Conservation (phyloP, 495 filamentous ascomycete species). For the Penicillium fimorum region DNA sequence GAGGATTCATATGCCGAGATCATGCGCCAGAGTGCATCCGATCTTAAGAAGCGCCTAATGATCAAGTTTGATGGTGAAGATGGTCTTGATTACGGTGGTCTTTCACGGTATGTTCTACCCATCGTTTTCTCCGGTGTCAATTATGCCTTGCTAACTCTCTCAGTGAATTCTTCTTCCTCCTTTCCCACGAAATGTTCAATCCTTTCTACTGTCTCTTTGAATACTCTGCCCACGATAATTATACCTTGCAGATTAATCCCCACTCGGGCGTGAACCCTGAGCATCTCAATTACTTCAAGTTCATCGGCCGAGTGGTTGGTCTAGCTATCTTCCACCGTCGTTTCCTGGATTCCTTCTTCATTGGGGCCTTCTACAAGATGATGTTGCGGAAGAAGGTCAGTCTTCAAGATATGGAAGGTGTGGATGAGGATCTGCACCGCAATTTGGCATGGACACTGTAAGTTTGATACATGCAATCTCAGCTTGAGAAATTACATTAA, state of each 20-base stretch:
- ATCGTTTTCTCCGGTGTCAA: background rate
- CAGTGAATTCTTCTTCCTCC: slow-evolving; percentile 98
- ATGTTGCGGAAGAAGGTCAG: slow-evolving; percentile 89
- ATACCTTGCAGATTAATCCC: slow-evolving; percentile 99
- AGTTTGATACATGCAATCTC: slow-evolving; percentile 21
- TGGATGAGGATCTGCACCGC: slow-evolving; percentile 94
- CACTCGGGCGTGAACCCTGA: slow-evolving; percentile 99
- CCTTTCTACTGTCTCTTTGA: slow-evolving; percentile 99
- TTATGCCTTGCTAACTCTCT: slow-evolving; percentile 25
- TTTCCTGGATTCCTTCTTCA: slow-evolving; percentile 99
- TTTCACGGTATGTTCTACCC: slow-evolving; percentile 63
- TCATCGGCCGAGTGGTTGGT: slow-evolving; percentile 97
- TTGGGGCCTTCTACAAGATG: slow-evolving; percentile 99
- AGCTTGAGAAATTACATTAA: slow-evolving; percentile 17
- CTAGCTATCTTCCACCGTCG: slow-evolving; percentile 97
- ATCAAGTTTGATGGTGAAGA: slow-evolving; percentile 99
- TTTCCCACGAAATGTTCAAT: slow-evolving; percentile 99
- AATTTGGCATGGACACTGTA: slow-evolving; percentile 92
- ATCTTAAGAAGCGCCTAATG: slow-evolving; percentile 97
- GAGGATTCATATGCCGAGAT: slow-evolving; percentile 99
- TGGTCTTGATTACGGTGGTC: slow-evolving; percentile 94
- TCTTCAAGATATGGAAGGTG: slow-evolving; percentile 96
- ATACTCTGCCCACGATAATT: slow-evolving; percentile 99
- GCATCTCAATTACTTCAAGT: slow-evolving; percentile 99
- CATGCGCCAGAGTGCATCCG: slow-evolving; percentile 92